Evolutionary conservation across 257 asterid species (phyloP).

Genomic region (Ilex asprella): DNA sequence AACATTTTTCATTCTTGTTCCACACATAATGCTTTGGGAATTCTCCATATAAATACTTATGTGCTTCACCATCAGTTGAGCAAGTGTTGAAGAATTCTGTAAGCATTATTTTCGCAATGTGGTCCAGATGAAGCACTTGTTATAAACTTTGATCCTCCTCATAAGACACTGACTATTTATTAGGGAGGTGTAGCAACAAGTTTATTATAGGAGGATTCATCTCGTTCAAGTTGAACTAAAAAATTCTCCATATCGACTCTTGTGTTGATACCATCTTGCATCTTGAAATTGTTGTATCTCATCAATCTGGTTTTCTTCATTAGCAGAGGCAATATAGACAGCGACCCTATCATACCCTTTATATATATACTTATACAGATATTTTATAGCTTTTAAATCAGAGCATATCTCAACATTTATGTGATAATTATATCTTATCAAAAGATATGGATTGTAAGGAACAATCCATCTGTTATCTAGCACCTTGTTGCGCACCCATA

Average conservation of each 20-base stretch:
- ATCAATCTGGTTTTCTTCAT: background rate
- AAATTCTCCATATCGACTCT: background rate
- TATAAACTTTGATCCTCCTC: background rate
- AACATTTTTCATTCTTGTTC: background rate
- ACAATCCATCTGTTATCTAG: conserved; percentile 10
- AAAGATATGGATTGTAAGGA: conserved; percentile 8
- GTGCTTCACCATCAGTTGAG: background rate
- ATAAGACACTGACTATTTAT: background rate
- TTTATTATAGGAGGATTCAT: too few relatives aligned
- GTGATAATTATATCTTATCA: conserved; percentile 7
- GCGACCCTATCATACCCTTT: conserved; percentile 6
- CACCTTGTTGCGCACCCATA: background rate
- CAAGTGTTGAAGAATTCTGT: background rate
- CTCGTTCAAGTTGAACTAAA: background rate
- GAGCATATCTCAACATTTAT: conserved; percentile 12
- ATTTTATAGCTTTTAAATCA: background rate
- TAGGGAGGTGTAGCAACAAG: too few relatives aligned
- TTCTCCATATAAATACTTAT: background rate
- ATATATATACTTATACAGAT: conserved; percentile 9
- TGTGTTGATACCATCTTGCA: background rate
- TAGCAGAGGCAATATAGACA: background rate
- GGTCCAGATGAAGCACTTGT: background rate
- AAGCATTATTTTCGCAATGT: background rate
- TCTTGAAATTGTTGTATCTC: conserved; percentile 1
- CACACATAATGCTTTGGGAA: background rate